phyloP scores from a whole-genome alignment of 2,329 filamentous ascomycete species.

The Plenodomus tracheiphilus region DNA sequence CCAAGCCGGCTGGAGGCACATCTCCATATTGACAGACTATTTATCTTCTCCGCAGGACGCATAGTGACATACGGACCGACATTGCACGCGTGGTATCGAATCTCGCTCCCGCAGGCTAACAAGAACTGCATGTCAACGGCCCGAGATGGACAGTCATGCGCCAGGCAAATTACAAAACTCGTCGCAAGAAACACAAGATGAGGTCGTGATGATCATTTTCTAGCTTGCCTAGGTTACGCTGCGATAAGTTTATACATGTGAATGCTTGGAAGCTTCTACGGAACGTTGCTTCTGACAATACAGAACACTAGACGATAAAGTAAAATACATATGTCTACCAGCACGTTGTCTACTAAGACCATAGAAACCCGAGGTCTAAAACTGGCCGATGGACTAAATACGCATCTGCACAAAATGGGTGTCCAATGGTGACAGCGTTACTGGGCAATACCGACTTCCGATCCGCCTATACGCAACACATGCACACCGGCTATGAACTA shows the following conservation, averaged over 20 bases:
- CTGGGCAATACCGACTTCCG: no score
- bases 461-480: no score
- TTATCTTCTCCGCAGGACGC: neutral
- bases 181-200: neutral
- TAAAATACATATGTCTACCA: no score
- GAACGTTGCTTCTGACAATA: no score
- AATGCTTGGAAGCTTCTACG: no score
- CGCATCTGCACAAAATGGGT: no score
- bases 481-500: no score
- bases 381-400: no score
- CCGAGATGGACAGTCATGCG: neutral
- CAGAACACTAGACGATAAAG: no score
- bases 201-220: neutral
- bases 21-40: conserved; percentile 1
- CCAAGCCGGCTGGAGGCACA: conserved; percentile 4
- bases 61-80: neutral
- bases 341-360: no score
- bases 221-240: neutral
- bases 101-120: neutral
- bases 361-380: no score
- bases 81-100: neutral
- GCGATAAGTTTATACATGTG: neutral
- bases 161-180: neutral
- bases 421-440: no score
- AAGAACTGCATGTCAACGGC: neutral